A percentile compares a stretch with the other conserved stretches of the same genome.
Evolutionary conservation across 1,139 yeast genomes (phyloP).

Genomic region (Pichia sp.): DNA sequence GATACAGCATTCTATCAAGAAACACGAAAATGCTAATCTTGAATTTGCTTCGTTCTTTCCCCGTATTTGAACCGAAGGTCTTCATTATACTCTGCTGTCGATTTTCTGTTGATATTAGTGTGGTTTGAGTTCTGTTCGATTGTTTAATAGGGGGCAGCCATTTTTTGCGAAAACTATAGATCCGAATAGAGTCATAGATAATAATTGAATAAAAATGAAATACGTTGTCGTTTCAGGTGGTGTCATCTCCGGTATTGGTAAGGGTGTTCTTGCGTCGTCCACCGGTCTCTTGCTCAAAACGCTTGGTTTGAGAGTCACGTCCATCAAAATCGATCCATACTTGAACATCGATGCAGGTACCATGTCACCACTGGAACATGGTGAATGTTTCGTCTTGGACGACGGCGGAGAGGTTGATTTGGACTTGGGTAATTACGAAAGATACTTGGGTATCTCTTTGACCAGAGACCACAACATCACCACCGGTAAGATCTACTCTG

Average conservation of each 20-base stretch:
- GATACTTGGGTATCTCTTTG: constrained; percentile 88
- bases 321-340: constrained; percentile 97
- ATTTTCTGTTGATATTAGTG: background rate
- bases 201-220: constrained; percentile 55
- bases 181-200: background rate
- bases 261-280: constrained; percentile 95
- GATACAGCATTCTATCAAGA: background rate
- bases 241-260: constrained; percentile 98
- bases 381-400: constrained; percentile 94
- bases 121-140: background rate
- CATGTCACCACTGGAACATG: constrained; percentile 98
- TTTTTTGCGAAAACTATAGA: background rate
- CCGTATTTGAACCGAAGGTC: constrained; percentile 6
- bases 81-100: background rate
- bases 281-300: constrained; percentile 95
- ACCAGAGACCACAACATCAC: constrained; percentile 95
- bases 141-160: background rate
- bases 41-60: constrained; percentile 16
- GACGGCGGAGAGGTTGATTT: constrained; percentile 99
- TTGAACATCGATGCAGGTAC: constrained; percentile 99
- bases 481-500: constrained; percentile 93
- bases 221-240: constrained; percentile 99
- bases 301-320: constrained; percentile 88
- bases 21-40: constrained; percentile 1
- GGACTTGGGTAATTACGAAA: constrained; percentile 96